Percentiles rank a stretch among this genome's conserved stretches.
Conservation (phyloP, 2,329 filamentous ascomycete genomes). For the Endoconidiophora laricicola region DNA sequence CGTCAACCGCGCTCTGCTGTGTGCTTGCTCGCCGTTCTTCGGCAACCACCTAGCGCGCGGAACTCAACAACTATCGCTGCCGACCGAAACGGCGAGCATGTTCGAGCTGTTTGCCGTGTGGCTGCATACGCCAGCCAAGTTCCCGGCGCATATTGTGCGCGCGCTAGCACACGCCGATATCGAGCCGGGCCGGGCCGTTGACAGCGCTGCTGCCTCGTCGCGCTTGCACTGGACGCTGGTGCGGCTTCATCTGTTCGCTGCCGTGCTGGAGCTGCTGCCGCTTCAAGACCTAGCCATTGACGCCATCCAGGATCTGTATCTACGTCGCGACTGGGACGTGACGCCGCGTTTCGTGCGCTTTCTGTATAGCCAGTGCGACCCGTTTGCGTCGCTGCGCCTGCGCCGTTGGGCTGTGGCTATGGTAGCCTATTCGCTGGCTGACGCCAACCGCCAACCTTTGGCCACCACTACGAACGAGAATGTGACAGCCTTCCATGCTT, state of each 20-base stretch:
- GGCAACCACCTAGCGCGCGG: constrained; percentile 26
- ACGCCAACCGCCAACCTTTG: constrained; percentile 13
- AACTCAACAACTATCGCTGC: constrained; percentile 24
- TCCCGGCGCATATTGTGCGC: constrained; percentile 28
- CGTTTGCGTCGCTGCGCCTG: constrained; percentile 32
- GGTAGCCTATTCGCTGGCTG: constrained; percentile 37
- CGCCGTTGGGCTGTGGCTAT: constrained; percentile 44
- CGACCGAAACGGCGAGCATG: constrained; percentile 32
- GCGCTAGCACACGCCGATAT: constrained; percentile 19
- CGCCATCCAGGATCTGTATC: constrained; percentile 40
- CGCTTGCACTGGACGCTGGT: constrained; percentile 39
- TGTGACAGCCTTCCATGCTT: constrained; percentile 22
- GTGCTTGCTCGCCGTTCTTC: constrained; percentile 32
- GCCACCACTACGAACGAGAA: constrained; percentile 16
- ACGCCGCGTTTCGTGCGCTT: constrained; percentile 32
- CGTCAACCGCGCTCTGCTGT: constrained; percentile 29
- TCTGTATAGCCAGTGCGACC: constrained; percentile 37
- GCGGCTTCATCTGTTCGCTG: constrained; percentile 40
- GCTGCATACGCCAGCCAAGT: constrained; percentile 21
- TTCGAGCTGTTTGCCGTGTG: constrained; percentile 37
- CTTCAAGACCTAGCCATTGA: constrained; percentile 43
- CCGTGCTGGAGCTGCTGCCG: constrained; percentile 29
- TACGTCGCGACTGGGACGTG: constrained; percentile 41
- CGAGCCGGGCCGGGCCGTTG: constrained; percentile 14
- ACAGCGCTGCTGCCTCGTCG: constrained; percentile 18